Percentiles rank a stretch among this genome's conserved stretches.
phyloP scores from a whole-genome alignment of 1,139 yeast genomes.

The Suhomyces bribrorum region DNA sequence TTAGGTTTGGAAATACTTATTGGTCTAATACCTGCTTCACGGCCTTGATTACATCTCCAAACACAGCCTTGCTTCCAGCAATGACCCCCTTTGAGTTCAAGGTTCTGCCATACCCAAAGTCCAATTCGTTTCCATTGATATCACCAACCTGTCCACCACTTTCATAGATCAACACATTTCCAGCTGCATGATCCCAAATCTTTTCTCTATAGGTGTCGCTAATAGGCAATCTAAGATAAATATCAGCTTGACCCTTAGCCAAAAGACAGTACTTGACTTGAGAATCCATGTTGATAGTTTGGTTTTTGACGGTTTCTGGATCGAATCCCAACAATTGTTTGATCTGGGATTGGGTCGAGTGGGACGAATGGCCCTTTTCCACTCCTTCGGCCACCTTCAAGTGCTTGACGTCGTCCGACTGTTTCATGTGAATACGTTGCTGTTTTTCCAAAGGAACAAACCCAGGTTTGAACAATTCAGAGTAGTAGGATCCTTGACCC shows the following conservation, averaged over 20 bases:
- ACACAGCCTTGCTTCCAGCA: constrained; percentile 74
- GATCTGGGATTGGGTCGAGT: constrained; percentile 78
- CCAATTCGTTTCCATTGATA: constrained; percentile 65
- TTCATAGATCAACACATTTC: constrained; percentile 79
- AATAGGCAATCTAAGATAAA: constrained; percentile 85
- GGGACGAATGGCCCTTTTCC: constrained; percentile 95
- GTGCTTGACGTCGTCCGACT: constrained; percentile 40
- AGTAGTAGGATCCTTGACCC: constrained; percentile 71
- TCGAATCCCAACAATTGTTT: constrained; percentile 58
- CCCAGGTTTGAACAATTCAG: constrained; percentile 38
- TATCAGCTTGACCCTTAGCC: constrained; percentile 89
- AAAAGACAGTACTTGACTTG: constrained; percentile 94
- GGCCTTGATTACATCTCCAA: constrained; percentile 60
- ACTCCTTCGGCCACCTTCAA: constrained; percentile 90
- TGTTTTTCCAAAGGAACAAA: constrained; percentile 41
- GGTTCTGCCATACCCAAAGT: constrained; percentile 87
- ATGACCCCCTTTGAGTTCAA: constrained; percentile 86
- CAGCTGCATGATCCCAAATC: constrained; percentile 99
- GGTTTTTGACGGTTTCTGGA: constrained; percentile 43
- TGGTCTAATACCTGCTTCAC: constrained; percentile 34
- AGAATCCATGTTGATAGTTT: constrained; percentile 77
- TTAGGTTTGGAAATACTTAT: too few relatives aligned
- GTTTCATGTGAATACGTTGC: constrained; percentile 45
- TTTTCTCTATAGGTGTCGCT: constrained; percentile 79
- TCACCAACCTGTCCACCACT: constrained; percentile 93